phyloP scores from a whole-genome alignment of 208 protist species.

The Plasmodiophora brassicae region DNA sequence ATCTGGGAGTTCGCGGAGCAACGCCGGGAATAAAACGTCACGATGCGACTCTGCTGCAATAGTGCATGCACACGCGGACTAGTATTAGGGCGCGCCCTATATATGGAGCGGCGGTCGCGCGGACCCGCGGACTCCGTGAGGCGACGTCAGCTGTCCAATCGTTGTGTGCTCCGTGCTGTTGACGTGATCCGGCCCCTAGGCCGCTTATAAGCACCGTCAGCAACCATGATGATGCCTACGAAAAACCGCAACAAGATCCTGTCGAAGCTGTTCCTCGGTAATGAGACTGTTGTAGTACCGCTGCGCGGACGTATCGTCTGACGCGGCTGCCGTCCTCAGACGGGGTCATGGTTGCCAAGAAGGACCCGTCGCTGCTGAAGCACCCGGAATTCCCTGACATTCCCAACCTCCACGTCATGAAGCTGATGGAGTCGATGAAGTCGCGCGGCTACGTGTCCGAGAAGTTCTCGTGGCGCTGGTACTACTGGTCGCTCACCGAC shows the following conservation, averaged over 20 bases:
- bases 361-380: constrained; percentile 55
- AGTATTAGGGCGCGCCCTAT: too few relatives aligned
- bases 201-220: too few relatives aligned
- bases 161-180: too few relatives aligned
- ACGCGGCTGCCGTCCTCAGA: constrained; percentile 46
- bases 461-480: constrained; percentile 66
- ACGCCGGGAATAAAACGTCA: too few relatives aligned
- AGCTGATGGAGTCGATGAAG: constrained; percentile 57
- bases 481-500: constrained; percentile 68
- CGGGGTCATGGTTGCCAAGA: constrained; percentile 63
- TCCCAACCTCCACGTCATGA: constrained; percentile 67
- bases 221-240: constrained; percentile 34
- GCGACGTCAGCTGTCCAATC: too few relatives aligned
- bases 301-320: background rate
- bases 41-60: too few relatives aligned
- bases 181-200: too few relatives aligned
- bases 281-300: background rate
- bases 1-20: background rate
- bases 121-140: too few relatives aligned
- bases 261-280: constrained; percentile 8
- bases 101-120: too few relatives aligned
- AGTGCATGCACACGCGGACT: too few relatives aligned
- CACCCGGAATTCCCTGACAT: constrained; percentile 58
- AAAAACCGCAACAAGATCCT: constrained; percentile 20
- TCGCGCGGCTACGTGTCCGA: constrained; percentile 62